A percentile compares a stretch with the other conserved stretches of the same genome.
phyloP scores from a whole-genome alignment of 768 basidiomycete species.

The Neoboletus magnificus region DNA sequence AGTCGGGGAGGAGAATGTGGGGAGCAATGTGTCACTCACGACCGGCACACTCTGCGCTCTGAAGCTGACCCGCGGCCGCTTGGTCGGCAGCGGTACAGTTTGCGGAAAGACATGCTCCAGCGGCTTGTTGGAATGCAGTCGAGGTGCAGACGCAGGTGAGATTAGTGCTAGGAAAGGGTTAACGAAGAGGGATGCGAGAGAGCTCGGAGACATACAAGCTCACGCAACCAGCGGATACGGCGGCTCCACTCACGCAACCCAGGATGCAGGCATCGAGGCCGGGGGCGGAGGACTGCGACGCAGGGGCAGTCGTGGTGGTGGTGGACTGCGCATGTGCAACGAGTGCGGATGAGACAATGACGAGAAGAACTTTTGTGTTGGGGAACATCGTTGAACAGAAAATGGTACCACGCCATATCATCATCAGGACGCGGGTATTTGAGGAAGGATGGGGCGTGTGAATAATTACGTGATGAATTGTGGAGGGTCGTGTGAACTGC shows the following conservation, averaged over 20 bases:
- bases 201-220: conserved; percentile 12
- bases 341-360: conserved; percentile 14
- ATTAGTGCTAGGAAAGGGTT: conserved; percentile 32
- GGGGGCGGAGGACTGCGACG: neutral
- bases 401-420: neutral
- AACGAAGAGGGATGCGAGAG: neutral
- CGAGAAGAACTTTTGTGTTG: conserved; percentile 20
- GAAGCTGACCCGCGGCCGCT: conserved; percentile 29
- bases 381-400: conserved; percentile 10
- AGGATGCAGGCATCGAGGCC: conserved; percentile 10
- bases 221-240: neutral
- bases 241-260: conserved; percentile 2
- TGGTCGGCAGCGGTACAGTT: conserved; percentile 35
- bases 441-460: conserved; percentile 12
- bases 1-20: neutral
- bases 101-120: conserved; percentile 30
- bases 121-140: conserved; percentile 34
- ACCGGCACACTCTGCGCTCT: conserved; percentile 32
- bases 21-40: conserved; percentile 2
- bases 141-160: conserved; percentile 40
- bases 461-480: too few species aligned
- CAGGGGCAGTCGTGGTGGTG: neutral
- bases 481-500: too few species aligned
- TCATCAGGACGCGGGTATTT: conserved; percentile 3
- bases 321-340: conserved; percentile 21